These are phyloP conservation scores for Hansfordia pulvinata DNA, from an alignment of 2,329 filamentous ascomycete genomes.

Conservation along the genomic window DNA sequence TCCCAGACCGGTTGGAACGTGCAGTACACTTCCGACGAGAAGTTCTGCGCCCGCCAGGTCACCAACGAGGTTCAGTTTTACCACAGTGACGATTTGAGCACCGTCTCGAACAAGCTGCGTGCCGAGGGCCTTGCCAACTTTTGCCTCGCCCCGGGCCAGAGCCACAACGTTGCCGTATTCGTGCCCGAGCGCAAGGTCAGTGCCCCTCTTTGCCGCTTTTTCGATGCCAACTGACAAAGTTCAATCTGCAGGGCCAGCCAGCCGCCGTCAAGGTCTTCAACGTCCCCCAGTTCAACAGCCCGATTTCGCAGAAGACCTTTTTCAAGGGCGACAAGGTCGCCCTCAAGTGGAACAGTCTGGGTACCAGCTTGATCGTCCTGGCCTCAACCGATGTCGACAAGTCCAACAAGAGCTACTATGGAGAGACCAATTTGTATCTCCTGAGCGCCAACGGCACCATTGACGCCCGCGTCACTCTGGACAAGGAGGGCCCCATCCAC, in stretches of 20 bases:
- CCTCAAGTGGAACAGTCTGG: slow-evolving; percentile 91
- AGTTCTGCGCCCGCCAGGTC: slow-evolving; percentile 81
- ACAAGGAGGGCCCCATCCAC: slow-evolving; percentile 96
- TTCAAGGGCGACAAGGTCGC: slow-evolving; percentile 99
- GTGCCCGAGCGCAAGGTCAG: slow-evolving; percentile 85
- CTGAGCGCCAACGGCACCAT: slow-evolving; percentile 84
- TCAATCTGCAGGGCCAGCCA: slow-evolving; percentile 61
- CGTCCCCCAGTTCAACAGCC: slow-evolving; percentile 69
- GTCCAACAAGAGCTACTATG: slow-evolving; percentile 98
- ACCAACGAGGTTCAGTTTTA: slow-evolving; percentile 98
- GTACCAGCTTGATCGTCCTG: slow-evolving; percentile 83
- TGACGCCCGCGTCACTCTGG: slow-evolving; percentile 80
- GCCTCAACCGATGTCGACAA: slow-evolving; percentile 97
- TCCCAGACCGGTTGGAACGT: slow-evolving; percentile 92
- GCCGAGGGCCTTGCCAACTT: slow-evolving; percentile 86
- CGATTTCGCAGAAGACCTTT: slow-evolving; percentile 95
- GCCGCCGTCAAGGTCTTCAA: slow-evolving; percentile 90
- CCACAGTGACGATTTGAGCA: slow-evolving; percentile 71
- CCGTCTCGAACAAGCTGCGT: slow-evolving; percentile 89
- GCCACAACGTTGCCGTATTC: slow-evolving; percentile 87
- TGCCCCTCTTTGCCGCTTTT: slow-evolving; percentile 2
- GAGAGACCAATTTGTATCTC: slow-evolving; percentile 93
- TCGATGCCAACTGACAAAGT: slow-evolving; percentile 4
- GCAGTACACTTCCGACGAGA: slow-evolving; percentile 90
- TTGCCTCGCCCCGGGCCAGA: slow-evolving; percentile 77